Percentiles rank a stretch among this genome's conserved stretches.
Evolutionary conservation across 2,329 filamentous ascomycete species (phyloP).

Genomic region (Hortaea sp.): DNA sequence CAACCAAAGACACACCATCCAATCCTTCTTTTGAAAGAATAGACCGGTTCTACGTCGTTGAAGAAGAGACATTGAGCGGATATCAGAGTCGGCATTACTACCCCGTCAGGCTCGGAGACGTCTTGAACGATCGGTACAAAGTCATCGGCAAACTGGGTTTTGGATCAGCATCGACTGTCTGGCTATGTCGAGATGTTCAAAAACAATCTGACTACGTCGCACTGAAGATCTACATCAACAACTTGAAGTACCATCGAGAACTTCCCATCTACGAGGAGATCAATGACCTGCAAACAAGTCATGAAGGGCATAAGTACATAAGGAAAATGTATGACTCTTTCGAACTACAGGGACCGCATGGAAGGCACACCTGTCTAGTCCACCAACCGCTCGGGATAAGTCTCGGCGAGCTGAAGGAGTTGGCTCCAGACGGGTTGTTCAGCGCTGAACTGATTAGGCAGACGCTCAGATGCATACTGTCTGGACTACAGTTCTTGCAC

Average conservation of each 20-base stretch:
- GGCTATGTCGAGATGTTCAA: not conserved
- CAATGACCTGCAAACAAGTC: not conserved
- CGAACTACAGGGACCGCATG: not conserved
- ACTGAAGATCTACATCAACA: not conserved
- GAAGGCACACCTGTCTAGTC: too few relatives aligned
- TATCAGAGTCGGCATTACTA: not conserved
- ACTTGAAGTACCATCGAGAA: not conserved
- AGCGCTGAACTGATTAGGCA: too few relatives aligned
- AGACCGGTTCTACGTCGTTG: not conserved
- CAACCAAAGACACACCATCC: not conserved
- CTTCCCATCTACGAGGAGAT: conserved; percentile 1
- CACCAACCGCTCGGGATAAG: too few relatives aligned
- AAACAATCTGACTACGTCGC: not conserved
- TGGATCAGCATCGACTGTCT: too few relatives aligned
- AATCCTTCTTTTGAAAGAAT: not conserved
- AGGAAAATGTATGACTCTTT: not conserved
- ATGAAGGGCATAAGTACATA: not conserved
- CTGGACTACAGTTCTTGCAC: too few relatives aligned
- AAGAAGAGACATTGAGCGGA: not conserved
- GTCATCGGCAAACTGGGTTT: too few relatives aligned
- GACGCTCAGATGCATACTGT: too few relatives aligned
- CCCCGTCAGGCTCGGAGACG: too few relatives aligned
- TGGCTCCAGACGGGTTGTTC: too few relatives aligned
- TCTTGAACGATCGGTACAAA: too few relatives aligned
- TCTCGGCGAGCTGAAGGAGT: too few relatives aligned